Evolutionary conservation across 306 rosid genomes (phyloP).

Genomic region (Prunus dulcis): DNA sequence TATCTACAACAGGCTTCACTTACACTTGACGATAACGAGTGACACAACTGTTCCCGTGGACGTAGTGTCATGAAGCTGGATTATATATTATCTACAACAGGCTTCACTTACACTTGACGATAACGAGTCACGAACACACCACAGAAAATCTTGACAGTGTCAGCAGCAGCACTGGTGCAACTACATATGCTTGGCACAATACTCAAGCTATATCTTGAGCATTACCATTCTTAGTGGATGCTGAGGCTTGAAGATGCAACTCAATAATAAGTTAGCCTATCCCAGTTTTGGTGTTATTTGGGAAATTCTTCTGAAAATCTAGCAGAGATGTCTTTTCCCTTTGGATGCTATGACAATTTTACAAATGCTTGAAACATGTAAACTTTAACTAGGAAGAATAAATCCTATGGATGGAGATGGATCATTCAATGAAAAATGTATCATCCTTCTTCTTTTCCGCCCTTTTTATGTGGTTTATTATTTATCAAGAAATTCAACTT

Average conservation of each 20-base stretch:
- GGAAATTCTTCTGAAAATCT: not conserved
- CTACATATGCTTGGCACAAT: not conserved
- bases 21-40: no score
- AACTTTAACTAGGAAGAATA: not conserved
- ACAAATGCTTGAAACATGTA: not conserved
- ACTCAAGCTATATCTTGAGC: not conserved
- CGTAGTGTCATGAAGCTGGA: conserved; percentile 21
- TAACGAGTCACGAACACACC: not conserved
- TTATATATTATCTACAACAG: not conserved
- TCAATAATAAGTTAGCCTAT: not conserved
- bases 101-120: not conserved
- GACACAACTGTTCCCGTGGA: conserved; percentile 28
- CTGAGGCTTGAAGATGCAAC: not conserved
- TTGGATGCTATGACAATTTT: not conserved
- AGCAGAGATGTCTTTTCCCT: not conserved
- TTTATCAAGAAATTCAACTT: not conserved
- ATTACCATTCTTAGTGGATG: not conserved
- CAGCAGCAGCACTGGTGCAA: not conserved
- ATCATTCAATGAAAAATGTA: not conserved
- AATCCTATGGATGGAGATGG: not conserved
- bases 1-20: not conserved
- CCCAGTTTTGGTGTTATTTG: not conserved
- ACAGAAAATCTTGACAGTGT: not conserved
- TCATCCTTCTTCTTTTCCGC: not conserved
- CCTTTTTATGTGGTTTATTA: no score